Conservation (phyloP, 495 filamentous ascomycete genomes). For the Xylaria acuta region DNA sequence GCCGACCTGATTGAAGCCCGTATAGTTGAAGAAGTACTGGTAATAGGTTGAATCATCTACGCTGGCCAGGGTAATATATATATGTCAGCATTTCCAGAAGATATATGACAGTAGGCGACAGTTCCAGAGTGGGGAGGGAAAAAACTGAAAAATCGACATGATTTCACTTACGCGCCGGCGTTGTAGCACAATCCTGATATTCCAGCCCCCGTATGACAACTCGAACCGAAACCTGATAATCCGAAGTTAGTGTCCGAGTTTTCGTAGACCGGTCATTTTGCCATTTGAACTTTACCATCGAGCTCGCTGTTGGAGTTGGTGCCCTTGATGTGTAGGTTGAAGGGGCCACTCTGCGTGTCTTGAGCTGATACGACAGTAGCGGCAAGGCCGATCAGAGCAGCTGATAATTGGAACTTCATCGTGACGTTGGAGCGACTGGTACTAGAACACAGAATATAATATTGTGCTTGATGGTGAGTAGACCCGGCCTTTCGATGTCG, state of each 20-base stretch:
- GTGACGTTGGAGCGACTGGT: slow-evolving; percentile 19
- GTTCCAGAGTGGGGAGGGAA: no score
- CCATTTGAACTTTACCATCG: slow-evolving; percentile 41
- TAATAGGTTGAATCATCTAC: slow-evolving; percentile 20
- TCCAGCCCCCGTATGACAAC: slow-evolving; percentile 64
- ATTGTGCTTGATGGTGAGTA: not conserved
- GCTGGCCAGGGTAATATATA: slow-evolving; percentile 20
- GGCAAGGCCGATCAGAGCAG: slow-evolving; percentile 36
- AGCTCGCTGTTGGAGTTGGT: slow-evolving; percentile 36
- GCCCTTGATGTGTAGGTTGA: slow-evolving; percentile 45
- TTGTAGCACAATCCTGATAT: slow-evolving; percentile 61
- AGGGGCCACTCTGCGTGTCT: slow-evolving; percentile 47
- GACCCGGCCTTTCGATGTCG: not conserved
- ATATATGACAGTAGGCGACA: no score
- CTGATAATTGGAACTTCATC: slow-evolving; percentile 42
- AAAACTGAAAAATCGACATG: no score
- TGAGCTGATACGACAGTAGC: slow-evolving; percentile 45
- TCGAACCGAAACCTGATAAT: slow-evolving; percentile 45
- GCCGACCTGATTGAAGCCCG: slow-evolving; percentile 38
- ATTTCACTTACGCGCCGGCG: no score
- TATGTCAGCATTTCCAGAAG: no score
- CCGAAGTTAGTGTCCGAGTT: not conserved
- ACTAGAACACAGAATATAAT: not conserved
- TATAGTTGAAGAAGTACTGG: slow-evolving; percentile 51
- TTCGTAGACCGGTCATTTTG: not conserved